Conservation (phyloP, 768 basidiomycete genomes). For the Tylopilus felleus region DNA sequence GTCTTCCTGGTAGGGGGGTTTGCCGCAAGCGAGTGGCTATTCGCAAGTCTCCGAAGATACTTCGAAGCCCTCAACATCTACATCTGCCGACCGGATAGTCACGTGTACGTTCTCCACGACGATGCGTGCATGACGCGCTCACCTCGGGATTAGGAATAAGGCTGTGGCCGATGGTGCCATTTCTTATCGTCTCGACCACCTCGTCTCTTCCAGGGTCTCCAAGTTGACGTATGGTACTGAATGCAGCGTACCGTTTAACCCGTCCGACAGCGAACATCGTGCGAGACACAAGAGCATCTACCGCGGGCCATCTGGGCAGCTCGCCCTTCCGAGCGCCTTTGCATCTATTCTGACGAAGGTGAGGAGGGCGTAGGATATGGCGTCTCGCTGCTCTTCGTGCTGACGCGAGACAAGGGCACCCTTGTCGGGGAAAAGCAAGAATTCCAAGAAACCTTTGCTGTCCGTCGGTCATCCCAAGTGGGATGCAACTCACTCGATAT, state of each 20-base stretch:
- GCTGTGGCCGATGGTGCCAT: conserved; percentile 54
- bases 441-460: conserved; percentile 38
- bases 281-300: conserved; percentile 32
- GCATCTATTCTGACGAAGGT: conserved; percentile 44
- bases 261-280: conserved; percentile 39
- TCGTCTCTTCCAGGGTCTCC: conserved; percentile 46
- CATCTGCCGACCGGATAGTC: conserved; percentile 49
- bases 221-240: conserved; percentile 48
- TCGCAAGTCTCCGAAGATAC: conserved; percentile 37
- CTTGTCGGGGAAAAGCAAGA: conserved; percentile 45
- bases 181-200: conserved; percentile 43
- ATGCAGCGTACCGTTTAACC: conserved; percentile 36
- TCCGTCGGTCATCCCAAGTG: conserved; percentile 25
- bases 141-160: conserved; percentile 35
- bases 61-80: conserved; percentile 39
- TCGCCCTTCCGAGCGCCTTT: conserved; percentile 40
- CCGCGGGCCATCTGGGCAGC: conserved; percentile 37
- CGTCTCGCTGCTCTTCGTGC: neutral
- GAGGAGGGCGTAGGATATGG: neutral
- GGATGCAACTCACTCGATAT: conserved; percentile 21
- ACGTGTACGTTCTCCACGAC: conserved; percentile 42
- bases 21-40: conserved; percentile 49
- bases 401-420: conserved; percentile 34
- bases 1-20: conserved; percentile 56
- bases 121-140: neutral